Evolutionary conservation across 169 alveolate genomes (phyloP).

Genomic region (Blepharisma undulans): DNA sequence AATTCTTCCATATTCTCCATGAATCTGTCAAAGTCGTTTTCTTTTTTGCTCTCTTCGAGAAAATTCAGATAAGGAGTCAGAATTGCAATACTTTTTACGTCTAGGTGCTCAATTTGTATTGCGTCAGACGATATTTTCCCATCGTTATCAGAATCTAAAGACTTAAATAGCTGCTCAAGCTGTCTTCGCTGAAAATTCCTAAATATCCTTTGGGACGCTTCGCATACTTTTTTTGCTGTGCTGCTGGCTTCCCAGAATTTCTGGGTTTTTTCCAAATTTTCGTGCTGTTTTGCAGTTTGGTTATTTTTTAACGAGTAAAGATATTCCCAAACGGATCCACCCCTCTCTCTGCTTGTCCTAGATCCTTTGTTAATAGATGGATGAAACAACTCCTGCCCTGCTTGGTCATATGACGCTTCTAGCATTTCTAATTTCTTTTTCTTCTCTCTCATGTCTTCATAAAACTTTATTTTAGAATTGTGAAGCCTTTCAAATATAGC

Average conservation of each 20-base stretch:
- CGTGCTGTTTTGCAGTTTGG: background rate
- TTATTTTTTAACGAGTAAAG: background rate
- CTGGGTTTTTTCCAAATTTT: background rate
- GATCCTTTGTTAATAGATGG: background rate
- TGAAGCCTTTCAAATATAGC: background rate
- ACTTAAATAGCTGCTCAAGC: background rate
- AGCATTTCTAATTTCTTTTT: background rate
- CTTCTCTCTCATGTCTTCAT: background rate
- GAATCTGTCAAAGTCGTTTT: background rate
- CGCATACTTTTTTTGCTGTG: background rate
- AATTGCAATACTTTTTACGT: background rate
- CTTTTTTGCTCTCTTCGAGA: background rate
- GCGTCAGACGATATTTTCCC: background rate
- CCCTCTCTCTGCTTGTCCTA: background rate
- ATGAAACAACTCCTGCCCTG: background rate
- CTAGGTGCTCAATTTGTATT: constrained; percentile 8
- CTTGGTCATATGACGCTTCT: background rate
- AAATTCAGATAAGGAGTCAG: constrained; percentile 8
- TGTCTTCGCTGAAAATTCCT: background rate
- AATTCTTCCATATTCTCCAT: background rate
- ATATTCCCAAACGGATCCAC: background rate
- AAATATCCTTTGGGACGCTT: background rate
- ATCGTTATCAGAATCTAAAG: constrained; percentile 31
- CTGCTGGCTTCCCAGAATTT: background rate
- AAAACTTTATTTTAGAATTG: background rate